Base-by-base conservation (phyloP, 83 land plant species). In the Thuja plicata region DNA sequence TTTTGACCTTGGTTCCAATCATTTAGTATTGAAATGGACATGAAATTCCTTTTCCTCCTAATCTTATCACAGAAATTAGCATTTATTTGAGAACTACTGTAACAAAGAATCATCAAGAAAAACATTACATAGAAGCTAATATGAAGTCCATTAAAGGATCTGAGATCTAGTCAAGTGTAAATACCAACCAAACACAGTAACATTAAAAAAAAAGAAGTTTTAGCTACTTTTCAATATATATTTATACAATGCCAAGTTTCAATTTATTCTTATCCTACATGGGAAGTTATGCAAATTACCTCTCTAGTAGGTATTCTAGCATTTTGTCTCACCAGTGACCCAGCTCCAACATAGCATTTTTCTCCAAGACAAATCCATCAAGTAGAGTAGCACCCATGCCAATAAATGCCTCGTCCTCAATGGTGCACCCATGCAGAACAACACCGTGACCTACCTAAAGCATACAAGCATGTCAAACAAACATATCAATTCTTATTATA, bases 401-500 rank as follows among this genome's bases (percentile, higher is more conserved):
- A 45, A 93, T 93, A 92, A 93, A 93, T 8, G 94, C 87, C 88
- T 93, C 91, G 88, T 93, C 94, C 88, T 93, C 94, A 35, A 93
- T 87, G 77, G 93, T 93, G 84, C 94, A 93, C 4, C 94, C 94
- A 90, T 93, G 94, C 82, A 93, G 84, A 62, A 93, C 94, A 66
- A 93, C 91, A 85, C 90, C 92, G 88, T 93, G 94, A 66, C 93
- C 94, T 93, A 90, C 74, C 84, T 81, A 81, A 81, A 81, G 84
- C 84, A 81, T 41, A 52, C 52, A 81, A 30, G 84, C 48, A 45
- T 81, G 84, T 81, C 30, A 81, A 81, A 24, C 35, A 73, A 73
- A 32, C 77, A 73, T 30, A 73, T 73, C 35, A 73, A 10, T 73
- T 73, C 11, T 73, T 48, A 48, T 10, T 48, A 48, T 10, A 73